phyloP scores from a whole-genome alignment of 2,329 filamentous ascomycete species.

The Ophiobolus disseminans region DNA sequence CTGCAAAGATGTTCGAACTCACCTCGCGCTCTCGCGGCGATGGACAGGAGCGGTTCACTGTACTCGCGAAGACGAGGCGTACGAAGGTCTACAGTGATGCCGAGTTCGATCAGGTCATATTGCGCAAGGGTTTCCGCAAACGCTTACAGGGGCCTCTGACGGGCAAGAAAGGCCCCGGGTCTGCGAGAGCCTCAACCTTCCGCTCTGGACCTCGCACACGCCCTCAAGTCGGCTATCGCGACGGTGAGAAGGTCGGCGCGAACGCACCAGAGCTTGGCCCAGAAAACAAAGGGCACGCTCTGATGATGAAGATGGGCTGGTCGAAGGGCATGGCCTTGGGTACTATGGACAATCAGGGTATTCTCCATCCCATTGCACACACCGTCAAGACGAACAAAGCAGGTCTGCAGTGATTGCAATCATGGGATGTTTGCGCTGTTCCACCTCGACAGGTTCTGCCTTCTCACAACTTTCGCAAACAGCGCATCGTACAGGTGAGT shows the following conservation, averaged over 20 bases:
- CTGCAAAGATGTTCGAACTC: constrained; percentile 76
- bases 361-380: constrained; percentile 83
- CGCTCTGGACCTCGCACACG: constrained; percentile 21
- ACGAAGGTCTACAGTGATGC: constrained; percentile 69
- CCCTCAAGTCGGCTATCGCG: constrained; percentile 62
- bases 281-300: constrained; percentile 82
- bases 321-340: constrained; percentile 84
- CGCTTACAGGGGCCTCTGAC: constrained; percentile 33
- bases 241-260: constrained; percentile 88
- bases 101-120: constrained; percentile 55
- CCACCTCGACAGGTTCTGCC: too few relatives aligned
- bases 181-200: constrained; percentile 13
- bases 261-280: constrained; percentile 82
- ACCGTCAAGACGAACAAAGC: constrained; percentile 86
- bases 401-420: constrained; percentile 68
- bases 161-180: constrained; percentile 9
- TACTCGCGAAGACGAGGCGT: constrained; percentile 74
- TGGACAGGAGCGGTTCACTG: constrained; percentile 75
- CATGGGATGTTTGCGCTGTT: too few relatives aligned
- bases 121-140: constrained; percentile 59
- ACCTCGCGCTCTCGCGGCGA: constrained; percentile 84
- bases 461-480: too few relatives aligned
- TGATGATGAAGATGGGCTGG: constrained; percentile 99
- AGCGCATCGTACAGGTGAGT: too few relatives aligned
- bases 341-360: constrained; percentile 82